These are phyloP conservation scores for Gaeumannomyces tritici DNA, from an alignment of 2,329 filamentous ascomycete species.

Conservation along the genomic window DNA sequence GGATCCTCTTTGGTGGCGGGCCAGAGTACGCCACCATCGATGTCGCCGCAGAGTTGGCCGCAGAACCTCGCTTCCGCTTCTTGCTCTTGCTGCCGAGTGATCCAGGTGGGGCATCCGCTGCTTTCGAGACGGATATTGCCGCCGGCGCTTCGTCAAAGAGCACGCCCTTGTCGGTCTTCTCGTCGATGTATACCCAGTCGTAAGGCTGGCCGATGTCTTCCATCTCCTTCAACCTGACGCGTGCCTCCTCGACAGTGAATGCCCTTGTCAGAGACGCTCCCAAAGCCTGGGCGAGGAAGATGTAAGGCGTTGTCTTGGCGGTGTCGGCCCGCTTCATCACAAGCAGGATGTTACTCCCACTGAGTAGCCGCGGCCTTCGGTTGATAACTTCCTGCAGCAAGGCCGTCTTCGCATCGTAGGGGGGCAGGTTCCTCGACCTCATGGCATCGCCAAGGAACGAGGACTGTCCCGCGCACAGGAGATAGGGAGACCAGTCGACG, in stretches of 20 bases:
- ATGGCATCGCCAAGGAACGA: constrained; percentile 66
- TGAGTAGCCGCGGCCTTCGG: constrained; percentile 52
- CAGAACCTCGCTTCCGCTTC: constrained; percentile 30
- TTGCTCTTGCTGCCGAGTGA: constrained; percentile 13
- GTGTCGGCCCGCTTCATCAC: constrained; percentile 58
- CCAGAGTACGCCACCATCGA: constrained; percentile 10
- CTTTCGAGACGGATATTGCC: not conserved
- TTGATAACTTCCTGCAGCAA: constrained; percentile 48
- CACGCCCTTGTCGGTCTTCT: constrained; percentile 32
- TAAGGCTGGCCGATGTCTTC: constrained; percentile 41
- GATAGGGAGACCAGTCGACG: constrained; percentile 69
- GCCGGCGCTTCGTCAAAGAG: constrained; percentile 14
- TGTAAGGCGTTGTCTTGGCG: constrained; percentile 59
- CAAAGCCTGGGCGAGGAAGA: constrained; percentile 71
- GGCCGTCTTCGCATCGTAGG: constrained; percentile 49
- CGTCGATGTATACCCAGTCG: constrained; percentile 74
- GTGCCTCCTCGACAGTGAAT: constrained; percentile 55
- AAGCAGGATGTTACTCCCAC: constrained; percentile 58
- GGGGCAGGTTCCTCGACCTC: constrained; percentile 58
- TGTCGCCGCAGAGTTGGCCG: constrained; percentile 14
- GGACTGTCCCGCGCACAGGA: constrained; percentile 78
- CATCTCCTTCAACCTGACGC: constrained; percentile 41
- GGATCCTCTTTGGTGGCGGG: constrained; percentile 40
- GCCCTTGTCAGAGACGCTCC: constrained; percentile 64
- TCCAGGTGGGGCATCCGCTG: not conserved